Evolutionary conservation across 306 rosid genomes (phyloP), one percentile per base, ranked within the genome.

Genomic region (Oxytropis ochrocephala): DNA sequence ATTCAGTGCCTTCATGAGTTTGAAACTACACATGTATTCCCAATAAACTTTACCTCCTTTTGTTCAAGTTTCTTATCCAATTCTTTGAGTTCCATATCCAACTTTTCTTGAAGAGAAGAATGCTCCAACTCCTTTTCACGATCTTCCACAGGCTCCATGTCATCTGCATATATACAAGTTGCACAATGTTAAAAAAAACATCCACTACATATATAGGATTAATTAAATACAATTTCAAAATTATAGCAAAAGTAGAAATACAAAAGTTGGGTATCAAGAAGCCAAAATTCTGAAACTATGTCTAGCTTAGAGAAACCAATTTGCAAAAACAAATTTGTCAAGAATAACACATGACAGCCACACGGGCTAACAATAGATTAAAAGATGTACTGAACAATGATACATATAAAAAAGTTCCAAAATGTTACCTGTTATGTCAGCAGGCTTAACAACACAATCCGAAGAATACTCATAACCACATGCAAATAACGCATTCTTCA

Each of bases 51-150:
- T 69, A 94, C 99, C 99, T 95, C 97, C 81, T 95, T 95, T 60
- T 88, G 96, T 75, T 95, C 99, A 49, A 95, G 97, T 76, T 80
- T 86, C 78, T 83, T 91, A 61, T 95, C 99, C 82, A 95, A 80
- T 75, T 91, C 99, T 75, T 87, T 95, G 44, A 95, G 92, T 80
- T 95, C 99, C 73, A 47, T 82, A 38, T 89, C 99, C 59, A 91
- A 75, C 80, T 88, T 84, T 78, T 95, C 92, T 80, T 95, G 99
- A 72, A 89, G 81, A 80, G 97, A 85, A 75, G 92, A 95, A 80
- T 91, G 95, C 47, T 95, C 97, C 75, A 80, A 79, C 78, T 91
- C 99, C 86, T 95, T 95, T 70, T 86, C 96, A 5, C 79, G 84
- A 76, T 81, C 90, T 73, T 76, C 95, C 61, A 39, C 67, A 6